These are phyloP conservation scores for Friedmanniomyces endolithicus DNA, from an alignment of 495 filamentous ascomycete genomes.

Conservation along the genomic window DNA sequence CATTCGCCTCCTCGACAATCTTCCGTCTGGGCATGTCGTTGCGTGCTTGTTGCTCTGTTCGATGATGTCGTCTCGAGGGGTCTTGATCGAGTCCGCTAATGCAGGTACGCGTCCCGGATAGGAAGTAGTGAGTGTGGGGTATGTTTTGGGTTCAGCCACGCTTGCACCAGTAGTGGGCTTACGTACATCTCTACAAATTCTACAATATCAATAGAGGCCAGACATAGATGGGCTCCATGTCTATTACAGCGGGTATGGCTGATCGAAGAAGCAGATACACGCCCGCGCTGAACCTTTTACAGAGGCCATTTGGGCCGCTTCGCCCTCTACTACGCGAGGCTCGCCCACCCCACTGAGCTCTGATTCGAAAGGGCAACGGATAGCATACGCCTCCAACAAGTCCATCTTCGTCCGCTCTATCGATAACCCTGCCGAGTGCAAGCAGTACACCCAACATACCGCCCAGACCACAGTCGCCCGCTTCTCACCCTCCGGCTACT, in stretches of 20 bases:
- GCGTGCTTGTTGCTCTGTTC: background rate
- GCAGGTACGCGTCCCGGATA: background rate
- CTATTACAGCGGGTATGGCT: background rate
- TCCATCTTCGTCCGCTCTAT: slow-evolving; percentile 89
- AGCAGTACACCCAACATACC: slow-evolving; percentile 86
- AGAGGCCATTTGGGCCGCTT: slow-evolving; percentile 64
- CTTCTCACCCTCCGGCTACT: slow-evolving; percentile 90
- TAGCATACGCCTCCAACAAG: slow-evolving; percentile 91
- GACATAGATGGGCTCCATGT: background rate
- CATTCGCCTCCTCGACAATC: background rate
- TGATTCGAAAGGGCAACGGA: slow-evolving; percentile 80
- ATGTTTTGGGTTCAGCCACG: background rate
- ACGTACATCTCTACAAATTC: too few species aligned
- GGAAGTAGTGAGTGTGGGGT: background rate
- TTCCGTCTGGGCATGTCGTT: slow-evolving; percentile 12
- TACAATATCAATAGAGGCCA: background rate
- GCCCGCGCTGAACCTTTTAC: background rate
- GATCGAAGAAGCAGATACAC: background rate
- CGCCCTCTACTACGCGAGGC: slow-evolving; percentile 71
- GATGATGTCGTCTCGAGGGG: background rate
- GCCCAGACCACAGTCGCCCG: slow-evolving; percentile 78
- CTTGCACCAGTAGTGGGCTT: background rate
- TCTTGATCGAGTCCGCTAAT: background rate
- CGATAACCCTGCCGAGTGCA: slow-evolving; percentile 67
- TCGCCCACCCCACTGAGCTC: slow-evolving; percentile 81